Percentiles rank a stretch among this genome's conserved stretches.
Conservation (phyloP, 108 stramenopile genomes). For the Cyclotella sp. region DNA sequence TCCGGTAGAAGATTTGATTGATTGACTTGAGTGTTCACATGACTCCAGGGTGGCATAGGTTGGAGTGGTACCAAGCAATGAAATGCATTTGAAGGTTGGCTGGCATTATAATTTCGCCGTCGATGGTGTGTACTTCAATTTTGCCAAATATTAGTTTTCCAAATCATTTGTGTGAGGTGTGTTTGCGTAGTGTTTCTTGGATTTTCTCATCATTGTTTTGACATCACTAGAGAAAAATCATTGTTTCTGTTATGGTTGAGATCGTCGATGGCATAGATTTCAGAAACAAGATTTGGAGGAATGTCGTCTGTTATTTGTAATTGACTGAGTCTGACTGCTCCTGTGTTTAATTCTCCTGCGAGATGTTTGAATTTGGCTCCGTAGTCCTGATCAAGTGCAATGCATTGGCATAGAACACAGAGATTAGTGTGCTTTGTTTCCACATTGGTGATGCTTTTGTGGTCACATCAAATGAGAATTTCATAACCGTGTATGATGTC, state of each 20-base stretch:
- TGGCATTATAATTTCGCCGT: constrained; percentile 15
- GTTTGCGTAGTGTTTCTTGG: not conserved
- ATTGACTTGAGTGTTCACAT: no score
- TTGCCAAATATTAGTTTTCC: not conserved
- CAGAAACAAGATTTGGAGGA: not conserved
- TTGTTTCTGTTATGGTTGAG: not conserved
- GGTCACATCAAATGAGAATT: constrained; percentile 10
- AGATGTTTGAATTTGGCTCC: not conserved
- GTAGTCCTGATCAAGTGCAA: constrained; percentile 11
- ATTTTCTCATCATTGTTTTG: constrained; percentile 8
- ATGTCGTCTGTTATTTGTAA: constrained; percentile 13
- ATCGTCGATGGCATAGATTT: constrained; percentile 9
- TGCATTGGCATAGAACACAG: not conserved
- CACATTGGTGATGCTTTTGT: constrained; percentile 5
- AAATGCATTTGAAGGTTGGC: not conserved
- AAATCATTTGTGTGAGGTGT: no score
- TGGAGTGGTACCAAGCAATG: constrained; percentile 31
- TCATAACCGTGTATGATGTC: constrained; percentile 26
- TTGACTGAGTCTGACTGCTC: constrained; percentile 13
- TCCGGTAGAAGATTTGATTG: no score
- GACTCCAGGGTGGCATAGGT: no score
- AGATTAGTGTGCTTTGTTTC: constrained; percentile 8
- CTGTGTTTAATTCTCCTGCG: constrained; percentile 11
- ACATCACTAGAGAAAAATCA: constrained; percentile 11
- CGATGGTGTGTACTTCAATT: not conserved